These are phyloP conservation scores for Penicillium chermesinum DNA, from an alignment of 495 filamentous ascomycete genomes.

Conservation along the genomic window DNA sequence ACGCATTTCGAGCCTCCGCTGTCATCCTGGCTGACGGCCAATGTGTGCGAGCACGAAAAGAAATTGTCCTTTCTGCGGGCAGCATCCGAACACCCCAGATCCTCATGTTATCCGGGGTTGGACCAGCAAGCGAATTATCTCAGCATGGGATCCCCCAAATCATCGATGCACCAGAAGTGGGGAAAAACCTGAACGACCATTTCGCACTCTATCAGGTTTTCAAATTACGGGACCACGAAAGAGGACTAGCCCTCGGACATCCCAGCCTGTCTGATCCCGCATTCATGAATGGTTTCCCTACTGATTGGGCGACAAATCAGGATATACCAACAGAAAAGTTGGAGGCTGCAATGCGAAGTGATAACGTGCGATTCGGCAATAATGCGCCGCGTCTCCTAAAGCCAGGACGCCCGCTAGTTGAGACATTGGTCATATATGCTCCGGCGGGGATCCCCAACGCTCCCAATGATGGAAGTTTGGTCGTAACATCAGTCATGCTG, in stretches of 20 bases:
- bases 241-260: slow-evolving; percentile 24
- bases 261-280: slow-evolving; percentile 13
- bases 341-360: slow-evolving; percentile 25
- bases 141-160: slow-evolving; percentile 12
- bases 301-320: slow-evolving; percentile 18
- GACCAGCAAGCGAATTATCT: slow-evolving; percentile 18
- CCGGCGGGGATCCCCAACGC: slow-evolving; percentile 16
- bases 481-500: slow-evolving; percentile 27
- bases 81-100: slow-evolving; percentile 26
- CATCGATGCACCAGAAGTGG: slow-evolving; percentile 28
- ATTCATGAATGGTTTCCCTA: slow-evolving; percentile 26
- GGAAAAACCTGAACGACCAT: slow-evolving; percentile 35
- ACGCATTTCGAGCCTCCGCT: not conserved
- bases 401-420: slow-evolving; percentile 5
- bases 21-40: slow-evolving; percentile 2
- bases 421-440: slow-evolving; percentile 26
- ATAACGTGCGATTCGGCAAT: slow-evolving; percentile 14
- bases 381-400: slow-evolving; percentile 12
- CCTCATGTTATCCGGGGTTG: slow-evolving; percentile 38
- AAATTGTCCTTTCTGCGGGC: slow-evolving; percentile 6
- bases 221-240: slow-evolving; percentile 34
- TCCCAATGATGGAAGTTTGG: slow-evolving; percentile 34
- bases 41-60: not conserved
- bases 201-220: slow-evolving; percentile 26
- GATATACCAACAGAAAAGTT: slow-evolving; percentile 14